These are phyloP conservation scores for Coemansia sp. DNA, from an alignment of 371 early-diverging fungal genomes.

Conservation along the genomic window DNA sequence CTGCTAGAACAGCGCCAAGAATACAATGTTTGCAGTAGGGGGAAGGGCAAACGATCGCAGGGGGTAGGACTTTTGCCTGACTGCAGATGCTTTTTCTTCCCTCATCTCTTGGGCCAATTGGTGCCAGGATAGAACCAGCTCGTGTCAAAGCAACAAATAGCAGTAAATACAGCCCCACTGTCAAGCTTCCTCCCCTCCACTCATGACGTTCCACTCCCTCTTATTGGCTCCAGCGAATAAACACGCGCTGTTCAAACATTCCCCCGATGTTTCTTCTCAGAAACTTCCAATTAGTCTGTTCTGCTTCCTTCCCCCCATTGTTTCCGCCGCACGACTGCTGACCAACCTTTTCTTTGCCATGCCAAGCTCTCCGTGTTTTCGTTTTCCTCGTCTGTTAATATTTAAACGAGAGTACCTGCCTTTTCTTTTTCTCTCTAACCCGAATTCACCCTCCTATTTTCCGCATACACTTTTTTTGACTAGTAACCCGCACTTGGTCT, in stretches of 20 bases:
- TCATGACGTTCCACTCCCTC: neutral
- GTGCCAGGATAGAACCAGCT: neutral
- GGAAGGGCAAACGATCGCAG: too few relatives aligned
- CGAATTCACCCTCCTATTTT: neutral
- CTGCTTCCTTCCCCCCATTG: neutral
- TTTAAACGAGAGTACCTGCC: neutral
- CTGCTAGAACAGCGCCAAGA: too few relatives aligned
- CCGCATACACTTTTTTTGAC: neutral
- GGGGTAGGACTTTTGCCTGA: neutral
- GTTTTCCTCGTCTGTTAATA: neutral
- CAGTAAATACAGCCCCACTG: neutral
- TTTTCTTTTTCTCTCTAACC: neutral
- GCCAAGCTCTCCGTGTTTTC: constrained; percentile 3
- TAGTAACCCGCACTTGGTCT: neutral
- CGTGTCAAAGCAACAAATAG: neutral
- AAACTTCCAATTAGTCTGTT: constrained; percentile 15
- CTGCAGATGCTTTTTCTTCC: neutral
- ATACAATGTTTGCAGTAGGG: too few relatives aligned
- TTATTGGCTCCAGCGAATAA: neutral
- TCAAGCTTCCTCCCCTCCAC: neutral
- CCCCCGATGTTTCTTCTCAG: constrained; percentile 5
- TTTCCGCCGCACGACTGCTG: neutral
- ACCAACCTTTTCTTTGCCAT: neutral
- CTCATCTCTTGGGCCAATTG: neutral
- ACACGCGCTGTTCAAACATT: neutral